Conservation (phyloP, 768 basidiomycete genomes). For the Hypsizygus marmoreus region DNA sequence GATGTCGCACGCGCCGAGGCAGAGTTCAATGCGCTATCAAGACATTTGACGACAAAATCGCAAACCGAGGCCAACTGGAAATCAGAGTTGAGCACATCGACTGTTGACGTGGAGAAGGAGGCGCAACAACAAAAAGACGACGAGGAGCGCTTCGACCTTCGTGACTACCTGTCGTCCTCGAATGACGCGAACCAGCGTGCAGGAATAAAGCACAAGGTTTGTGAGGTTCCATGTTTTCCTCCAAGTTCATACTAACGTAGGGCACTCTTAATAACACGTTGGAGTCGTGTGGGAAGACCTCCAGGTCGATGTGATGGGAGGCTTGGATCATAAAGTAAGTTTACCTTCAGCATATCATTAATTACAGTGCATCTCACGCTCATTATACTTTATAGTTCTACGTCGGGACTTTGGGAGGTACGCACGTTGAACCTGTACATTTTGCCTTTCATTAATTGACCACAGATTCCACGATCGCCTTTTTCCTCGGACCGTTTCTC, state of each 20-base stretch:
- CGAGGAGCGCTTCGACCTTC: conserved; percentile 57
- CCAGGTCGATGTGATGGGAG: conserved; percentile 61
- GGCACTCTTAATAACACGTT: conserved; percentile 62
- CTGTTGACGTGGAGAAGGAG: conserved; percentile 41
- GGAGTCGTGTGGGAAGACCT: conserved; percentile 76
- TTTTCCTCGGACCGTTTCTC: conserved; percentile 53
- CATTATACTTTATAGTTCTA: conserved; percentile 56
- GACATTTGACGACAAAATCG: conserved; percentile 37
- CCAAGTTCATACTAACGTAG: not conserved
- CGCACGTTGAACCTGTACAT: not conserved
- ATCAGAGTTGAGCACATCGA: conserved; percentile 24
- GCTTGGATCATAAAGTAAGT: conserved; percentile 55
- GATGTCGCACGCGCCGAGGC: conserved; percentile 53
- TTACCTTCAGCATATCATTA: not conserved
- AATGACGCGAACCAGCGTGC: conserved; percentile 67
- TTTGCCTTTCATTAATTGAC: not conserved
- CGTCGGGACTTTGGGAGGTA: conserved; percentile 62
- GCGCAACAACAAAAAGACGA: conserved; percentile 43
- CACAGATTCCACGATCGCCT: conserved; percentile 56
- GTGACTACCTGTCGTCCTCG: conserved; percentile 65
- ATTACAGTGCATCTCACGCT: too few species aligned
- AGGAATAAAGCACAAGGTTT: conserved; percentile 66
- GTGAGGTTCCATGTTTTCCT: not conserved
- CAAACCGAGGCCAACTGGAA: conserved; percentile 19
- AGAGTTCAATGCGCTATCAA: conserved; percentile 57